Evolutionary conservation across 2,329 filamentous ascomycete genomes (phyloP).

Genomic region (Fusarium tricinctum): DNA sequence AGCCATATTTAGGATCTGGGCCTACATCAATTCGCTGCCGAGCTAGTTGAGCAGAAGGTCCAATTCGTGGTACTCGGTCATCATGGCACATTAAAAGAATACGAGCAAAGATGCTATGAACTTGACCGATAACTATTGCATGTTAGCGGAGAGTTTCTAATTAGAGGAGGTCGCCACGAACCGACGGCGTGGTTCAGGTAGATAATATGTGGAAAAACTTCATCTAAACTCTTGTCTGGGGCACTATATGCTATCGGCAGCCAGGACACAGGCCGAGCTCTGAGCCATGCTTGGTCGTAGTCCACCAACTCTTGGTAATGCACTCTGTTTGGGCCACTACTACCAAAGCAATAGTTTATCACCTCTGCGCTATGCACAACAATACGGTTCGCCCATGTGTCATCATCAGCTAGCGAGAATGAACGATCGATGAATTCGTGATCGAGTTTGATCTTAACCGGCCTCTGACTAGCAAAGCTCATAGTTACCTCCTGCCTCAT

Average conservation of each 20-base stretch:
- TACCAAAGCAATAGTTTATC: constrained; percentile 72
- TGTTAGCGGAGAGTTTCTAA: neutral
- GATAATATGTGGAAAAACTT: constrained; percentile 70
- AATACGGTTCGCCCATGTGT: constrained; percentile 71
- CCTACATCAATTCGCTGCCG: constrained; percentile 55
- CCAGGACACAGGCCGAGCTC: constrained; percentile 64
- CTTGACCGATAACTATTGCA: constrained; percentile 67
- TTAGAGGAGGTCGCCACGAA: constrained; percentile 29
- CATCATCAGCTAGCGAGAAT: constrained; percentile 63
- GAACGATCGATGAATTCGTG: constrained; percentile 66
- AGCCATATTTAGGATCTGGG: too few relatives aligned
- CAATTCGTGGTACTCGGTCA: constrained; percentile 64
- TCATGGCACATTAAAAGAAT: constrained; percentile 71
- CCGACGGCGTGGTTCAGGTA: constrained; percentile 69
- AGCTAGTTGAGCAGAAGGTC: constrained; percentile 55
- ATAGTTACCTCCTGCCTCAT: constrained; percentile 72
- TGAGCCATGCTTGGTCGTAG: constrained; percentile 63
- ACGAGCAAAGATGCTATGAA: constrained; percentile 70
- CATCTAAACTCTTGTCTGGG: constrained; percentile 48
- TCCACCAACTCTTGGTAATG: constrained; percentile 62
- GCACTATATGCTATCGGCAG: constrained; percentile 65
- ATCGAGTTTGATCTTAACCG: constrained; percentile 64
- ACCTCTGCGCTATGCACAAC: constrained; percentile 74
- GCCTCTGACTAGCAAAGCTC: constrained; percentile 63
- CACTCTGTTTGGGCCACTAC: constrained; percentile 49